Evolutionary conservation across 306 rosid species (phyloP).

Genomic region (Malus fusca): DNA sequence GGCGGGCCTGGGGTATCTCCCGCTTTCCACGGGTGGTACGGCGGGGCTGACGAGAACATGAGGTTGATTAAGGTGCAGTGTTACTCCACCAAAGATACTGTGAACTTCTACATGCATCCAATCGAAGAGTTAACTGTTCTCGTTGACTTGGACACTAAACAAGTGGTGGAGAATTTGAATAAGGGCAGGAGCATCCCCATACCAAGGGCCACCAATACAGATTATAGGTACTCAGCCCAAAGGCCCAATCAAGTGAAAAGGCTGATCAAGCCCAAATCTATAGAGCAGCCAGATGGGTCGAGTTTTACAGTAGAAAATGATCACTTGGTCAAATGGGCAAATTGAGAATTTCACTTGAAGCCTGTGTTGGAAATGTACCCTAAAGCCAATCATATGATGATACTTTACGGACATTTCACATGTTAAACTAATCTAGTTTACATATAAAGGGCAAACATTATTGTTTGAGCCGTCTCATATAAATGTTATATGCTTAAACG

Average conservation of each 20-base stretch:
- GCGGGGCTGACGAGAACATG: conserved; percentile 36
- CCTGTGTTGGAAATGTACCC: no score
- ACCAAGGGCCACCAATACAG: conserved; percentile 57
- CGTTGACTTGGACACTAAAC: conserved; percentile 48
- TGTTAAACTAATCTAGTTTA: no score
- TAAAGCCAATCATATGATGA: no score
- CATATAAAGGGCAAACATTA: no score
- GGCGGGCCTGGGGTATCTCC: conserved; percentile 57
- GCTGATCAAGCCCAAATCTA: conserved; percentile 61
- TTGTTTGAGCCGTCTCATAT: no score
- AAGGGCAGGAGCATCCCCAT: conserved; percentile 56
- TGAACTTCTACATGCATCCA: conserved; percentile 87
- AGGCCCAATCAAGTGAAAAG: conserved; percentile 35
- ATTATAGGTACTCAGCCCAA: conserved; percentile 58
- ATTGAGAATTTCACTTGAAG: conserved; percentile 78
- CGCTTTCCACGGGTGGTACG: conserved; percentile 75
- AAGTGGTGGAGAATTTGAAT: conserved; percentile 51
- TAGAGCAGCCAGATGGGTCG: conserved; percentile 81
- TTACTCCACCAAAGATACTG: conserved; percentile 59
- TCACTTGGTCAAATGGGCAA: conserved; percentile 73
- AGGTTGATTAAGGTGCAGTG: conserved; percentile 78
- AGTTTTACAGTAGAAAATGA: conserved; percentile 61
- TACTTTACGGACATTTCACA: no score
- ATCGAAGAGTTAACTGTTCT: conserved; percentile 77
- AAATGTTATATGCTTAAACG: no score